Percentiles rank a stretch among this genome's conserved stretches.
Evolutionary conservation across 2,329 filamentous ascomycete genomes (phyloP).

Genomic region (Fusarium subglutinans): DNA sequence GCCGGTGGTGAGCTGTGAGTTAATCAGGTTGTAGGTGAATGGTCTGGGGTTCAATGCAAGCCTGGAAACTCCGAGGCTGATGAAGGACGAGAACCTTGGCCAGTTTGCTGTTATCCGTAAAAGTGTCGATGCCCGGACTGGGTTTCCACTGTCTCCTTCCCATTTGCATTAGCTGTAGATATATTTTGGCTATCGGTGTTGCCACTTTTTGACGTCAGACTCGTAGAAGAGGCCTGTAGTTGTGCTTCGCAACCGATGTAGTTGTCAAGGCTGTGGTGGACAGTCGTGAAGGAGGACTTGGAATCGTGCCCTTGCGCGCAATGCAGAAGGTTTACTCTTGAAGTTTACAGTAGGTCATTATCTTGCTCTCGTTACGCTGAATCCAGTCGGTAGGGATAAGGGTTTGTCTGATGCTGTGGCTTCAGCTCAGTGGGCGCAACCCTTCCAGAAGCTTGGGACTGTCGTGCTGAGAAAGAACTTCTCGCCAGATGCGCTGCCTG

Average conservation of each 20-base stretch:
- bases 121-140: neutral
- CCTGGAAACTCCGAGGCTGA: neutral
- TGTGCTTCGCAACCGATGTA: neutral
- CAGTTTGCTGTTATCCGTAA: neutral
- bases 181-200: neutral
- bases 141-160: neutral
- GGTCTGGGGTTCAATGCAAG: neutral
- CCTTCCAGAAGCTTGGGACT: neutral
- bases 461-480: neutral
- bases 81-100: neutral
- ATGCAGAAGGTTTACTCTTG: neutral
- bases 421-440: neutral
- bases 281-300: neutral
- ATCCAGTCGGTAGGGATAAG: too few species aligned
- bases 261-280: neutral
- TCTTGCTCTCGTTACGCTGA: neutral
- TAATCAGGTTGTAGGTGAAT: fast-evolving
- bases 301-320: neutral
- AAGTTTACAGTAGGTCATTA: neutral
- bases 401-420: neutral
- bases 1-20: neutral
- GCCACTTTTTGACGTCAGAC: neutral
- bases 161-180: fast-evolving
- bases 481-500: fast-evolving
- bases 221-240: too few species aligned